Evolutionary conservation across 352 stramenopile species (phyloP).

Genomic region (Globisporangium perplexum): DNA sequence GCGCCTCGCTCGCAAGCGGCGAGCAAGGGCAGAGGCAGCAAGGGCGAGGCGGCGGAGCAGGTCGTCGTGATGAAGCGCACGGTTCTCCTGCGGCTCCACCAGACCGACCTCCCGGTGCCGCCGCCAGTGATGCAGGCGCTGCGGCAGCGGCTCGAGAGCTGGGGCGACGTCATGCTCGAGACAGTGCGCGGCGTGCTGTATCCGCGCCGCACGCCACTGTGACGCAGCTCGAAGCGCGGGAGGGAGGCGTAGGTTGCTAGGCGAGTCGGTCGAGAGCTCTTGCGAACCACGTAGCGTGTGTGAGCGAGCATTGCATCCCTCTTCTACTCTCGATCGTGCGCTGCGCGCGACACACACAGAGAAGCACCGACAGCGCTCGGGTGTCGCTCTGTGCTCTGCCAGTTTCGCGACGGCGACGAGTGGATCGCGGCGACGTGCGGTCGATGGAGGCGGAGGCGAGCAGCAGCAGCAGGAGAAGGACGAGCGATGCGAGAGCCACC

Average conservation of each 20-base stretch:
- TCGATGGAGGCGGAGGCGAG: not conserved
- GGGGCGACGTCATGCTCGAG: not conserved
- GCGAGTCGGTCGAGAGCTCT: no score
- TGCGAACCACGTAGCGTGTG: no score
- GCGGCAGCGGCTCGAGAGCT: not conserved
- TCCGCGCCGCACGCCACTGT: no score
- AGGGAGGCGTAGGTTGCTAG: no score
- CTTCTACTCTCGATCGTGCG: no score
- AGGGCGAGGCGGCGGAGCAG: not conserved
- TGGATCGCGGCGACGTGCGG: no score
- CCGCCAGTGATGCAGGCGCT: not conserved
- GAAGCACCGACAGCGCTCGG: no score
- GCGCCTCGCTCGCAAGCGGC: no score
- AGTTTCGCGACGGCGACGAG: no score
- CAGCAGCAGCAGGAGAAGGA: not conserved
- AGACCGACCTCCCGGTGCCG: not conserved
- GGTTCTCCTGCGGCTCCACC: not conserved
- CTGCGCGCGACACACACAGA: no score
- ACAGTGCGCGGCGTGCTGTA: not conserved
- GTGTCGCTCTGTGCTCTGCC: no score
- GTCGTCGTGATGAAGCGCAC: not conserved
- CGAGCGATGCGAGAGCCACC: not conserved
- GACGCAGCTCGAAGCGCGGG: not conserved
- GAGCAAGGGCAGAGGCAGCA: not conserved
- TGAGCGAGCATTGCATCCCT: no score